Evolutionary conservation across 768 basidiomycete species (phyloP).

Genomic region (Hypholoma fasciculare): DNA sequence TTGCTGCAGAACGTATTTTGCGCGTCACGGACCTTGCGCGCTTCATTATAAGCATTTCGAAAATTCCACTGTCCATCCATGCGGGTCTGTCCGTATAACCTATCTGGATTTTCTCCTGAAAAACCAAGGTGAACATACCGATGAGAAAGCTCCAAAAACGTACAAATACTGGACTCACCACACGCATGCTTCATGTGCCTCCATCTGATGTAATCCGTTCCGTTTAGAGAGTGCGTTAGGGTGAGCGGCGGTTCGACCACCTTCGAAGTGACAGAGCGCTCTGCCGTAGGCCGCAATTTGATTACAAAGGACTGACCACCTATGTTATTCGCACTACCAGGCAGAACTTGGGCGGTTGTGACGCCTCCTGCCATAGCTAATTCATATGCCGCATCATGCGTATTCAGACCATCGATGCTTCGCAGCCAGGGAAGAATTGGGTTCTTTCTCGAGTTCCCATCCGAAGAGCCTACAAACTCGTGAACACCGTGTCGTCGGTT

Average conservation of each 20-base stretch:
- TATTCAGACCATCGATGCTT: slow-evolving; percentile 73
- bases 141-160: background rate
- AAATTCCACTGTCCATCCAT: slow-evolving; percentile 72
- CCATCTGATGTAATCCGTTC: slow-evolving; percentile 47
- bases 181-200: slow-evolving; percentile 63
- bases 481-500: background rate
- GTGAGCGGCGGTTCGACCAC: slow-evolving; percentile 73
- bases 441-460: slow-evolving; percentile 56
- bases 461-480: slow-evolving; percentile 37
- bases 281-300: slow-evolving; percentile 67
- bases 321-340: slow-evolving; percentile 65
- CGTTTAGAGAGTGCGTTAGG: slow-evolving; percentile 37
- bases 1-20: slow-evolving; percentile 70
- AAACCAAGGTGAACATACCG: too few relatives aligned
- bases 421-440: slow-evolving; percentile 63
- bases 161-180: background rate
- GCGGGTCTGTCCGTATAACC: slow-evolving; percentile 45
- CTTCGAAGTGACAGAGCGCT: slow-evolving; percentile 66
- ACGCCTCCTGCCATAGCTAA: slow-evolving; percentile 67
- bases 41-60: slow-evolving; percentile 70
- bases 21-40: slow-evolving; percentile 58
- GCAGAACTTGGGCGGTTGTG: slow-evolving; percentile 74
- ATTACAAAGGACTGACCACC: slow-evolving; percentile 80
- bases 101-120: slow-evolving; percentile 57
- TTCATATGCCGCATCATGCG: slow-evolving; percentile 64